Evolutionary conservation across 768 basidiomycete species (phyloP), one percentile per base, ranked within the genome.

Genomic region (Punctularia strigosozonata): DNA sequence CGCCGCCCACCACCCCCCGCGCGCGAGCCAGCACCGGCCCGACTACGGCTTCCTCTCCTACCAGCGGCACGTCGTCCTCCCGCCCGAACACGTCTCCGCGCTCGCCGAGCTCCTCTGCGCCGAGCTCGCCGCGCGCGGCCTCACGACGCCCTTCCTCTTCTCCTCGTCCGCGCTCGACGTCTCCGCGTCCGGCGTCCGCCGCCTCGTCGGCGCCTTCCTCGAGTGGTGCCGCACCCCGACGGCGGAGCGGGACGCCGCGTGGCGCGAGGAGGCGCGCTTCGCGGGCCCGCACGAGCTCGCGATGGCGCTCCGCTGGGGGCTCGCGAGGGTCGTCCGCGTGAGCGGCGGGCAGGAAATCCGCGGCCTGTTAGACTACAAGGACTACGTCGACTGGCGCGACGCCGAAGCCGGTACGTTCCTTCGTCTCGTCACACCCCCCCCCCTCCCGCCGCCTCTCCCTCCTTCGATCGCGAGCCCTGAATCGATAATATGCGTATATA

Each of bases 91-190:
- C 50, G 72, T 83, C 28, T 69, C 72, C 5, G 69, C 73, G 31
- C 74, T 90, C 34, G 79, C 87, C n/a, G 68, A 72, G 31, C 74
- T 76, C 42, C 61, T 87, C 40, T 69, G 75, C 34, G 66, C 73
- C 38, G 83, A 86, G 59, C 73, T 90, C 40, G 69, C 69, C 45
- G 66, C 73, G 39, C 69, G 84, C 49, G 84, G 66, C 7, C 69
- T 95, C 43, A 80, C 81, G 17, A 89, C 87, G 3, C 91, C 92
- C 17, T 81, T 95, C 61, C 78, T 97, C 45, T 94, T 97, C 64
- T 87, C 86, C 25, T 77, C 75, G 21, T 75, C 82, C 47, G 90
- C 90, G 13, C 75, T 97, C 43, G 91, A 95, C 50, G 68, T 92
- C 30, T 82, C 77, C 31, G 63, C 77, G 5, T 63, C 76, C n/a